A percentile compares a stretch with the other conserved stretches of the same genome.
These are phyloP conservation scores for Lepiota brunneoincarnata DNA, from an alignment of 768 basidiomycete species.

Conservation along the genomic window DNA sequence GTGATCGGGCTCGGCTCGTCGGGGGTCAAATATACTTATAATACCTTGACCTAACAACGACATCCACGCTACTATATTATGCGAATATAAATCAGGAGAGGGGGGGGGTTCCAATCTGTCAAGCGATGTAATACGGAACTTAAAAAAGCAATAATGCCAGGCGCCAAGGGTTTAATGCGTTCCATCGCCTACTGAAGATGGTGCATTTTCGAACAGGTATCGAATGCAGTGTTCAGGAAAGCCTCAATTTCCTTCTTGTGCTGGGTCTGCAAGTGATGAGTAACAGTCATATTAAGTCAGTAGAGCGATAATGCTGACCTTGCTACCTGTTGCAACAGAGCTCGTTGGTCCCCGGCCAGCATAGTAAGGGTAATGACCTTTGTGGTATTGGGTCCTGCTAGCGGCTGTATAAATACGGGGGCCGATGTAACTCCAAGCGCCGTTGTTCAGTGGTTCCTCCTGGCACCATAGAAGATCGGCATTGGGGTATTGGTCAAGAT, in stretches of 20 bases:
- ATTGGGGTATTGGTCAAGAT: conserved; percentile 96
- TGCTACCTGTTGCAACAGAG: conserved; percentile 91
- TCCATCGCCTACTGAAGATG: conserved; percentile 5
- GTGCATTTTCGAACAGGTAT: conserved; percentile 12
- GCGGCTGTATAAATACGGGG: conserved; percentile 94
- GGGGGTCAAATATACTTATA: neutral
- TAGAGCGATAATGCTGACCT: conserved; percentile 42
- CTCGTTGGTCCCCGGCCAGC: conserved; percentile 91
- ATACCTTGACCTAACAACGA: neutral
- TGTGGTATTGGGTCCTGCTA: conserved; percentile 86
- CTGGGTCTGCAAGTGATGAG: conserved; percentile 44
- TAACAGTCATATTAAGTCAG: neutral
- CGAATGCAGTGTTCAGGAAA: conserved; percentile 64
- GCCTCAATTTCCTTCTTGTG: conserved; percentile 91
- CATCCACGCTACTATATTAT: conserved; percentile 6
- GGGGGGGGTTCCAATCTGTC: neutral
- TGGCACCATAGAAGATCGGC: conserved; percentile 93
- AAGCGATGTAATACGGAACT: neutral
- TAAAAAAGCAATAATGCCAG: neutral
- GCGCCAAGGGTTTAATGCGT: neutral
- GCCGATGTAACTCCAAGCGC: conserved; percentile 95
- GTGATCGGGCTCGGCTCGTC: neutral
- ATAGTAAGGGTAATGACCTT: conserved; percentile 86
- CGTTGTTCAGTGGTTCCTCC: conserved; percentile 97
- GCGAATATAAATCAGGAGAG: conserved; percentile 2